Evolutionary conservation across 805 yeast species (phyloP), one percentile per base, ranked within the genome.

Genomic region (Ogataea minuta): DNA sequence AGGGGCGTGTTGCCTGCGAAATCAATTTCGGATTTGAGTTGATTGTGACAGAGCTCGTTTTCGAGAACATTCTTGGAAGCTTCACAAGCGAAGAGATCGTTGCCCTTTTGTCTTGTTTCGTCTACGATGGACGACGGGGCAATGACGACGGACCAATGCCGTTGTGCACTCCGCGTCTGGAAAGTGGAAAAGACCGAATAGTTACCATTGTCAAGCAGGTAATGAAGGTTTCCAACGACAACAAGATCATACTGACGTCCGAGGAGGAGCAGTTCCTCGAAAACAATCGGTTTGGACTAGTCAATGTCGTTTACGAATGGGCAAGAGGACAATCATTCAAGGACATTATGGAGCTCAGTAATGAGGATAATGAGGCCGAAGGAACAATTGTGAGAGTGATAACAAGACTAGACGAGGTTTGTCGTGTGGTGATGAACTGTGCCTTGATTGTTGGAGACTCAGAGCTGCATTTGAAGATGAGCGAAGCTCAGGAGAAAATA

Each of bases 241-340:
- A 81, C 45, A 89, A 84, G 58, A 86, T 93, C 12, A 68, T 81
- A 13, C 65, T 88, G 49, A 85, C 95, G 0, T 70, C 81, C 9
- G 98, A 90, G 37, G 98, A 91, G 52, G 83, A 81, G 34, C 84
- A 83, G 44, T 93, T 91, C 54, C 65, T 83, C 48, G 95, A 87
- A 41, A 75, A 82, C 48, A 82, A 87, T 53, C 70, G 98, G 50
- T 93, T 93, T 63, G 95, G 91, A 0, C 71, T 93, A 54, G 85
- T 88, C 63, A 91, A 89, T 59, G 96, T 88, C 9, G 96, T 91
- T 4, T 93, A 91, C 60, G 97, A 93, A 64, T 93, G 99, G 99
- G 96, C 98, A 1, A 73, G 95, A 49, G 99, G 99, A 2, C 74
- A 82, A 71, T 74, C 95, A 0, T 93, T 93, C 68, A 83, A 84